Conservation (phyloP, 495 filamentous ascomycete genomes). For the Alectoria sarmentosa region DNA sequence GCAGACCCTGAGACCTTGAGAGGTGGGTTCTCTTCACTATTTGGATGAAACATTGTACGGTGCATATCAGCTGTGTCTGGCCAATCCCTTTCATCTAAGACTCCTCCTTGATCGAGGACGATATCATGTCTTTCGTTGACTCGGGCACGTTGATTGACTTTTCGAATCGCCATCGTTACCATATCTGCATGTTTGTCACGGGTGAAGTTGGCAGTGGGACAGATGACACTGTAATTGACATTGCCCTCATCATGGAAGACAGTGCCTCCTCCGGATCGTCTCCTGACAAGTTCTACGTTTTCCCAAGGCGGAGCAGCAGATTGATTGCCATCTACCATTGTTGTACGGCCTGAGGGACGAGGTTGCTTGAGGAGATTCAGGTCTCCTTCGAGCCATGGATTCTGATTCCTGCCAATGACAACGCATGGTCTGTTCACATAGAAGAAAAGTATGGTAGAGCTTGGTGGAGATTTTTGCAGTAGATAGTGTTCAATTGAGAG, state of each 20-base stretch:
- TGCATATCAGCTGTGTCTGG: slow-evolving; percentile 29
- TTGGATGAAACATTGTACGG: slow-evolving; percentile 14
- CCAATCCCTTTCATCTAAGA: slow-evolving; percentile 19
- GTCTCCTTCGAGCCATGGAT: slow-evolving; percentile 91
- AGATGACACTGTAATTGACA: slow-evolving; percentile 88
- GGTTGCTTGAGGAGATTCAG: slow-evolving; percentile 35
- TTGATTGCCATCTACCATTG: slow-evolving; percentile 23
- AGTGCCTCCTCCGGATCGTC: slow-evolving; percentile 81
- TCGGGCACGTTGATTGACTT: slow-evolving; percentile 41
- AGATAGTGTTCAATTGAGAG: slow-evolving; percentile 94
- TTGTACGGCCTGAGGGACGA: slow-evolving; percentile 24
- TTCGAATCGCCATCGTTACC: slow-evolving; percentile 69
- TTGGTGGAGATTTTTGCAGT: slow-evolving; percentile 58
- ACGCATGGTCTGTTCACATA: slow-evolving; percentile 83
- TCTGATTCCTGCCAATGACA: slow-evolving; percentile 92
- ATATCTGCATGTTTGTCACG: slow-evolving; percentile 85
- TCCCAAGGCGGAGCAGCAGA: slow-evolving; percentile 2
- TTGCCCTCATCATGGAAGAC: slow-evolving; percentile 93
- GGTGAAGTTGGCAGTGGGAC: slow-evolving; percentile 64
- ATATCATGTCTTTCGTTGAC: slow-evolving; percentile 95
- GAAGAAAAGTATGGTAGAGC: slow-evolving; percentile 73
- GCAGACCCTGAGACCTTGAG: slow-evolving; percentile 88
- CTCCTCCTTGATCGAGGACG: slow-evolving; percentile 55
- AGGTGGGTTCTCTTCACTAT: slow-evolving; percentile 33
- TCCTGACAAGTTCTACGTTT: slow-evolving; percentile 62